Conservation (phyloP, 495 filamentous ascomycete genomes). For the Letharia columbiana region DNA sequence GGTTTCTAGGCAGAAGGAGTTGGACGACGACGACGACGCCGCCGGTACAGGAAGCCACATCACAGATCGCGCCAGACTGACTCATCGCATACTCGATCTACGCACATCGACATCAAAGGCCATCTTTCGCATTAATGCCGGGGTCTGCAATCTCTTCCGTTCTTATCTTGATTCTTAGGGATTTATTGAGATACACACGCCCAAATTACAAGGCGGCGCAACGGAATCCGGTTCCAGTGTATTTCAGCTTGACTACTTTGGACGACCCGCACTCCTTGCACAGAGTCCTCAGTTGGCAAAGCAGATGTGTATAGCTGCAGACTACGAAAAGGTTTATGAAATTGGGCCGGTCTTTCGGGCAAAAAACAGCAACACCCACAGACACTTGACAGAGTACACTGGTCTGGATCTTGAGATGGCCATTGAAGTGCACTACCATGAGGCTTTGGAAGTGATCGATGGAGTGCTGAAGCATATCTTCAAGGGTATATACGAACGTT, state of each 20-base stretch:
- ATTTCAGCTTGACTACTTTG: slow-evolving; percentile 82
- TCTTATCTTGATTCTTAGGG: slow-evolving; percentile 58
- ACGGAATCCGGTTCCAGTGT: slow-evolving; percentile 90
- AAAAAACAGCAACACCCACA: slow-evolving; percentile 89
- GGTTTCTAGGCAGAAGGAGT: slow-evolving; percentile 31
- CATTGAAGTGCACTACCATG: slow-evolving; percentile 81
- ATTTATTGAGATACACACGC: slow-evolving; percentile 85
- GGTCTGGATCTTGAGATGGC: slow-evolving; percentile 95
- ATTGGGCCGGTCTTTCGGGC: slow-evolving; percentile 86
- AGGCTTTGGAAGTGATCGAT: slow-evolving; percentile 70
- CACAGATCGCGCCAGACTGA: slow-evolving; percentile 64
- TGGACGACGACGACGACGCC: slow-evolving; percentile 40
- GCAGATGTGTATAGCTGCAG: slow-evolving; percentile 86
- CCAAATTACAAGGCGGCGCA: slow-evolving; percentile 77
- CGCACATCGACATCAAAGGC: slow-evolving; percentile 77
- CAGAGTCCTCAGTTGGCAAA: slow-evolving; percentile 93
- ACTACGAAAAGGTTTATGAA: slow-evolving; percentile 79
- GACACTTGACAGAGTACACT: slow-evolving; percentile 93
- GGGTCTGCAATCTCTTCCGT: slow-evolving; percentile 70
- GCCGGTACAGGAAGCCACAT: slow-evolving; percentile 42
- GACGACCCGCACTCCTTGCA: slow-evolving; percentile 69
- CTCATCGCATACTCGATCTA: slow-evolving; percentile 81
- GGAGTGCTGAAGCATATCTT: slow-evolving; percentile 76
- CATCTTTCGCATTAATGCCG: slow-evolving; percentile 71
- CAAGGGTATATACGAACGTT: slow-evolving; percentile 55